Base-by-base conservation (phyloP, 495 filamentous ascomycete genomes). In the Sordaria brevicollis region DNA sequence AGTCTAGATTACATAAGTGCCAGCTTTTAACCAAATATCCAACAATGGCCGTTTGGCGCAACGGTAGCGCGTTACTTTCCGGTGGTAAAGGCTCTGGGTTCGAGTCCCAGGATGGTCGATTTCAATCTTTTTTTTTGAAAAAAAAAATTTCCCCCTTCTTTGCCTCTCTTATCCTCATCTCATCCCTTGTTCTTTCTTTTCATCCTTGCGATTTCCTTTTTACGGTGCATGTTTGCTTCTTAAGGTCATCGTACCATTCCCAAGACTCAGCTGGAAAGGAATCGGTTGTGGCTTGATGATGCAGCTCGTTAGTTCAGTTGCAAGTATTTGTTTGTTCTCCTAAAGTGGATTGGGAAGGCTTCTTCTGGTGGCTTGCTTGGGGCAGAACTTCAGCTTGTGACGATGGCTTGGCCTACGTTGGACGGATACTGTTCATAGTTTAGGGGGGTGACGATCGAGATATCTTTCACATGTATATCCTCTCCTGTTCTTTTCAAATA, bases 31-130 rank as follows among this genome's bases (percentile, higher is more conserved):
- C 43, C 43, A 1, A 8, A 29, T 31, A 0, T 8, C 4, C 13
- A 62, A 62, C 49, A 62, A 62, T 4, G 49, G 49, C 49, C 49
- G 49, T 62, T 62, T 62, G 49, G 49, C 49, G 49, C 49, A 62
- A 62, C 49, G 49, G 49, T 62, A 62, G 49, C 49, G 49, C 49
- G 49, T 62, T 62, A 62, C 49, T 62, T 62, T 39, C 35, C 35
- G 66, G 66, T 39, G 66, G 35, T 39, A 67, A 43, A 36, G 38
- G 35, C 38, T 39, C 67, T 54, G 67, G 67, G 69, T 71, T 54
- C 67, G 69, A 71, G 49, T 68, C 69, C 69, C 38, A 71, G 38
- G 68, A 37, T 71, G 25, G 67, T 67, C 67, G 29, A 69, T 5
- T 62, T 62, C 0, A 31, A 1, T 67, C 41, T 67, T 39, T 67